Percentiles rank a stretch among this genome's conserved stretches.
Conservation (phyloP, 2,329 filamentous ascomycete genomes). For the Penicillium sp. region DNA sequence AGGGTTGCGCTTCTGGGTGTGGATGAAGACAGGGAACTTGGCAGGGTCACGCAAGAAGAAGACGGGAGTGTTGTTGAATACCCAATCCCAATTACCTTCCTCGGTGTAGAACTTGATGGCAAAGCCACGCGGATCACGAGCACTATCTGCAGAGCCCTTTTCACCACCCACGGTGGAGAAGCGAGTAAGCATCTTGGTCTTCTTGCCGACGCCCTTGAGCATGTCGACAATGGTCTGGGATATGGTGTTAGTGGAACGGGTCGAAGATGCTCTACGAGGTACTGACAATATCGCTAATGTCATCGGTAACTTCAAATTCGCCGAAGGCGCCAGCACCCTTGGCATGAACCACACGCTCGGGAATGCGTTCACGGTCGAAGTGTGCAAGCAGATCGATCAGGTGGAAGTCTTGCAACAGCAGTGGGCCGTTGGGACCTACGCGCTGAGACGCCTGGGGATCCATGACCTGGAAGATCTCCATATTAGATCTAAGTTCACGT, state of each 20-base stretch:
- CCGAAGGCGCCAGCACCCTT: conserved; percentile 45
- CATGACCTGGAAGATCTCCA: conserved; percentile 40
- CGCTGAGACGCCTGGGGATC: conserved; percentile 56
- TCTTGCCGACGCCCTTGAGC: conserved; percentile 63
- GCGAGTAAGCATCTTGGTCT: conserved; percentile 65
- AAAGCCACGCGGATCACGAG: conserved; percentile 72
- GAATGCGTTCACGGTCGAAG: conserved; percentile 43
- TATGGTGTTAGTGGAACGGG: not conserved
- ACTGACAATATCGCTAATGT: conserved; percentile 50
- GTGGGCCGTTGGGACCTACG: conserved; percentile 57
- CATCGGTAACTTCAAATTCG: conserved; percentile 48
- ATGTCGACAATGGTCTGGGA: conserved; percentile 46
- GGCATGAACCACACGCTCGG: conserved; percentile 45
- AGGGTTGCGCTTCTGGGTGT: conserved; percentile 73
- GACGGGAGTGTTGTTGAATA: conserved; percentile 72
- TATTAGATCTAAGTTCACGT: conserved; percentile 3
- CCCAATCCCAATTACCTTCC: conserved; percentile 72
- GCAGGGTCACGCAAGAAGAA: conserved; percentile 74
- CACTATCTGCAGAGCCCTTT: conserved; percentile 68
- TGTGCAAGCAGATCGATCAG: conserved; percentile 60
- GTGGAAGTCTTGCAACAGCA: conserved; percentile 66
- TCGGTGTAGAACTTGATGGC: conserved; percentile 72
- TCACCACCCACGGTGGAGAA: conserved; percentile 78
- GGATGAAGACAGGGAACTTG: conserved; percentile 73
- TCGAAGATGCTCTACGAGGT: not conserved